Evolutionary conservation across 2,329 filamentous ascomycete genomes (phyloP), one percentile per base, ranked within the genome.

Genomic region (Gaeumannomyces sp.): DNA sequence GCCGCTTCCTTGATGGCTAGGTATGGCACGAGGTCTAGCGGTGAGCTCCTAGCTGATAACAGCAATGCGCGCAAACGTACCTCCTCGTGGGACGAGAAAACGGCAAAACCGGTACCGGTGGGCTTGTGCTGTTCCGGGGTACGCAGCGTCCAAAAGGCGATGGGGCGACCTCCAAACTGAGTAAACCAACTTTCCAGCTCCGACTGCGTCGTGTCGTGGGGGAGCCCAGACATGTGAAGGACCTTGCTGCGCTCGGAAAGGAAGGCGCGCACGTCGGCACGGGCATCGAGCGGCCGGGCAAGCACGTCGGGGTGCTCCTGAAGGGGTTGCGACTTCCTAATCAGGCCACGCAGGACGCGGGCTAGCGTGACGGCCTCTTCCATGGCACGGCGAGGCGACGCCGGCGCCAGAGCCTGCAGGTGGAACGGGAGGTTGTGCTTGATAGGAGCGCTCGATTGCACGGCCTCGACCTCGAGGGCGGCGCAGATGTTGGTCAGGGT

Each of bases 131-230:
- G 95, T 78, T 99, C 95, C 3, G 95, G 95, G 19, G 95, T 99
- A 68, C 94, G 91, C 62, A 99, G 85, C 25, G 95, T 99, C 95
- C 95, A 99, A 80, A 99, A 99, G 27, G 95, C 95, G 79, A 99
- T 99, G 35, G 95, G 95, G 59, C 95, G 91, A 62, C 95, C 95
- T 69, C 95, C 95, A 75, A 97, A 99, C 78, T 99, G 95, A 35
- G 95, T 99, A 76, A 98, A 99, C 95, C 95, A 99, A 79, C 93
- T 97, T 81, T 99, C 95, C 29, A 99, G 85, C 80, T 99, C 95
- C 4, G 94, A 98, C 79, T 99, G 95, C 1, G 95, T 99, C 50
- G 95, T 99, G 73, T 99, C 95, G 76, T 99, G 95, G 59, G 95
- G 95, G 63, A 99, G 84, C 61, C 95, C 95, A 72, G 93, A 97